These are phyloP conservation scores for Akanthomyces dipterigenus DNA, from an alignment of 2,329 filamentous ascomycete species.

Conservation along the genomic window DNA sequence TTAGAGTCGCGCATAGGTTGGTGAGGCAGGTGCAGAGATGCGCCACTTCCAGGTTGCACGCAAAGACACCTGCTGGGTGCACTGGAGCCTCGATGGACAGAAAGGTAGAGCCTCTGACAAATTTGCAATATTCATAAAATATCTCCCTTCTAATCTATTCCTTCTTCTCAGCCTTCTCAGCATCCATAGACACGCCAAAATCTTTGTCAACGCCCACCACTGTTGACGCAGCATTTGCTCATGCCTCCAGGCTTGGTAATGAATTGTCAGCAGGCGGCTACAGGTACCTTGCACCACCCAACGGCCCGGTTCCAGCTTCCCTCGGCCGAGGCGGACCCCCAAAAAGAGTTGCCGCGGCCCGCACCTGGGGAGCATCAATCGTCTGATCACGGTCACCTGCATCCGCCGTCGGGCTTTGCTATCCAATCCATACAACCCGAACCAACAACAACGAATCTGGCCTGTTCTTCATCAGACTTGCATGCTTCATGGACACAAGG, in stretches of 20 bases:
- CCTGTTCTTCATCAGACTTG: neutral
- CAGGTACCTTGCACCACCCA: neutral
- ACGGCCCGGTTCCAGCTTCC: neutral
- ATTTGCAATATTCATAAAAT: too few species aligned
- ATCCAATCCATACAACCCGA: neutral
- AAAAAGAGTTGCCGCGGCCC: constrained; percentile 7
- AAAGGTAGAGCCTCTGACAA: too few species aligned
- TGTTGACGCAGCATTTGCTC: neutral
- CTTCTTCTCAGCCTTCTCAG: too few species aligned
- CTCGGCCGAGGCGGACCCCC: constrained; percentile 4
- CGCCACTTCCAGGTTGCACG: too few species aligned
- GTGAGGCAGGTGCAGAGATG: too few species aligned
- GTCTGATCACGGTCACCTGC: neutral
- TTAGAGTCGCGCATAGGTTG: too few species aligned
- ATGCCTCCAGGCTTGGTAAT: neutral
- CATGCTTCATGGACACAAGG: neutral
- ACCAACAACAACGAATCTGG: neutral
- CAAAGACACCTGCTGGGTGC: neutral
- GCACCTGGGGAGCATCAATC: neutral
- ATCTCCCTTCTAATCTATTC: too few species aligned
- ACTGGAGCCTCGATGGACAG: neutral
- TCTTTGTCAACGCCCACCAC: neutral
- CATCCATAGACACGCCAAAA: too few species aligned
- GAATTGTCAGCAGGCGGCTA: constrained; percentile 1
- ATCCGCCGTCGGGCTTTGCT: neutral